Base-by-base conservation (phyloP, 2,329 filamentous ascomycete genomes). In the Pestalotiopsis sp. region DNA sequence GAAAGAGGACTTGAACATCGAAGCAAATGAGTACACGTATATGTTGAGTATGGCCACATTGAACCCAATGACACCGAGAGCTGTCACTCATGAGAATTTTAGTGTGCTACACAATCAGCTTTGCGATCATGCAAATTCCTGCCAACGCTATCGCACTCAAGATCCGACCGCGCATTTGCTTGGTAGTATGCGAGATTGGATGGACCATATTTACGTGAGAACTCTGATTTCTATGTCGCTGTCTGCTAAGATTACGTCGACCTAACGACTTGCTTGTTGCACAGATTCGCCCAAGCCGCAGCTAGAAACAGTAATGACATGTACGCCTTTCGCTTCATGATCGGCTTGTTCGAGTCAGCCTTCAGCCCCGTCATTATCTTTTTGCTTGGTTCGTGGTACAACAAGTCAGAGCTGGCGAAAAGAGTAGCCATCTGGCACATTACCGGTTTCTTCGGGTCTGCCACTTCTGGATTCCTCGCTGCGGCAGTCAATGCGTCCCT, bases 281-380 rank as follows among this genome's bases (percentile, higher is more conserved):
- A 74, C 59, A 80, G 77, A 7, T 77, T 79, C 60, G 73, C 73
- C 6, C 75, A 75, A 67, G 75, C 76, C 1, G 75, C 72, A 2
- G 69, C 74, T 52, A 62, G 67, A 9, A 74, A 67, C 38, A 66
- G 68, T 9, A 62, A 66, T 11, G 72, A 79, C 39, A 71, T 79
- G 39, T 78, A 78, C 31, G 78, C 74, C 5, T 76, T 79, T 66
- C 73, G 78, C 9, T 79, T 80, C 57, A 58, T 79, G 17, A 69
- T 79, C 7, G 78, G 77, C 5, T 68, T 79, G 23, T 78, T 78
- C 38, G 78, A 79, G 67, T 72, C 69, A 23, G 72, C 72, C 1
- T 77, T 77, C 62, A 78, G 73, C 7, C 77, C 77, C 0, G 71
- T 72, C 59, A 70, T 79, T 7, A 69, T 77, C 12, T 79, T 76